Evolutionary conservation across 176 grass and related monocot genomes (phyloP).

Genomic region (Raddia distichophylla): DNA sequence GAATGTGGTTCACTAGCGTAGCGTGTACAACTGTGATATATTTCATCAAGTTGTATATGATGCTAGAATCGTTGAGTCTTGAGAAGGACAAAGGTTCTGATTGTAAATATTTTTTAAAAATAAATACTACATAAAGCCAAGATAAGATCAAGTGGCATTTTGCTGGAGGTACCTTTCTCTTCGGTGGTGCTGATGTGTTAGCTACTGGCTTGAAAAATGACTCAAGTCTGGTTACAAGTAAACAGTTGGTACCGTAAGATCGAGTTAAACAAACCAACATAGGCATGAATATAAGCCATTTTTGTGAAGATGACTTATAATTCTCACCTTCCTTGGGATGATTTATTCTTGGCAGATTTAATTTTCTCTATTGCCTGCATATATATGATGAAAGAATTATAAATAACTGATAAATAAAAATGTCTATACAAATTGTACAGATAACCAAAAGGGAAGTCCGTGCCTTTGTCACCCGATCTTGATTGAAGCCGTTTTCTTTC

Average conservation of each 20-base stretch:
- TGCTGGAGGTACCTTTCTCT: slow-evolving; percentile 53
- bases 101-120: not conserved
- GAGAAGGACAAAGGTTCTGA: not conserved
- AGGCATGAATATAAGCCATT: not conserved
- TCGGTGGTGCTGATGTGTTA: slow-evolving; percentile 40
- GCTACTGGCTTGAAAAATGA: slow-evolving; percentile 68
- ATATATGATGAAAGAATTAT: slow-evolving; percentile 22
- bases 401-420: slow-evolving; percentile 17
- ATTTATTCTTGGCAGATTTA: slow-evolving; percentile 85
- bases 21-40: not conserved
- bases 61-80: not conserved
- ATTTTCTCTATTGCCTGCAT: slow-evolving; percentile 93
- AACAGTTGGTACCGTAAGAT: not conserved
- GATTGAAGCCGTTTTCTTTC: slow-evolving; percentile 85
- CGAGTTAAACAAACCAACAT: not conserved
- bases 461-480: slow-evolving; percentile 86
- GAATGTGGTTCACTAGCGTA: not conserved
- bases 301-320: not conserved
- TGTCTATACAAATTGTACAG: not conserved
- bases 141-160: slow-evolving; percentile 16
- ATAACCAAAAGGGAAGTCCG: slow-evolving; percentile 27
- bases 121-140: not conserved
- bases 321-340: slow-evolving; percentile 65
- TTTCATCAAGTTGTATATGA: slow-evolving; percentile 22
- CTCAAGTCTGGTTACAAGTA: slow-evolving; percentile 48